Evolutionary conservation across 2,329 filamentous ascomycete genomes (phyloP), one percentile per base, ranked within the genome.

Genomic region (Neonectria ditissima): DNA sequence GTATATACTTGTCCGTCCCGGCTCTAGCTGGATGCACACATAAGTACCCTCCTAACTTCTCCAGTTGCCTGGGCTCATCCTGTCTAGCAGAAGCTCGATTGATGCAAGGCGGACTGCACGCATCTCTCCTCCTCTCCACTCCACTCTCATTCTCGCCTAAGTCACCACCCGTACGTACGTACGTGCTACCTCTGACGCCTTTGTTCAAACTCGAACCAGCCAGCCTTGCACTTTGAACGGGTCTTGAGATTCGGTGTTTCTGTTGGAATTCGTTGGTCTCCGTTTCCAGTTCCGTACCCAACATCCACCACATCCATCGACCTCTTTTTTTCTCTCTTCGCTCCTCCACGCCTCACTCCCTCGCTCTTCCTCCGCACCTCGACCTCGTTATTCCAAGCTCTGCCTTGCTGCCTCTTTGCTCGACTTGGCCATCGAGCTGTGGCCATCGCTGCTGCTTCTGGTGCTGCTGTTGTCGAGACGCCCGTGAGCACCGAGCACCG

Each of bases 381-480:
- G 43, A 37, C 10, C 14, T 22, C 22, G 51, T 47, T 43, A 18
- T 47, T 56, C 54, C 32, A 56, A 56, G 55, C 54, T 28, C 47
- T 39, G 57, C 51, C 53, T 52, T 13, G 54, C 34, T 62, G 53
- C 34, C 47, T 61, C 20, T 55, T 28, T 51, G 45, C 51, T 56
- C 51, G 56, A 47, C 54, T 22, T 53, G 41, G 58, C 34, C 55
- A 48, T 55, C 57, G 54, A 59, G 61, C 53, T 65, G 59, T 60
- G 39, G 47, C 57, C 34, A 28, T 41, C 43, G 32, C 45, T 48
- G 37, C 13, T 11, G 50, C 56, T 59, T 22, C 45, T 50, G 60
- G 55, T 47, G 60, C 57, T 59, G 61, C 18, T 54, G 60, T 58
- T 63, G 60, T 55, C 55, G 60, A 63, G 60, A 50, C 54, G 60